These are phyloP conservation scores for Colletotrichum aenigma DNA, from an alignment of 2,329 filamentous ascomycete species.

Conservation along the genomic window DNA sequence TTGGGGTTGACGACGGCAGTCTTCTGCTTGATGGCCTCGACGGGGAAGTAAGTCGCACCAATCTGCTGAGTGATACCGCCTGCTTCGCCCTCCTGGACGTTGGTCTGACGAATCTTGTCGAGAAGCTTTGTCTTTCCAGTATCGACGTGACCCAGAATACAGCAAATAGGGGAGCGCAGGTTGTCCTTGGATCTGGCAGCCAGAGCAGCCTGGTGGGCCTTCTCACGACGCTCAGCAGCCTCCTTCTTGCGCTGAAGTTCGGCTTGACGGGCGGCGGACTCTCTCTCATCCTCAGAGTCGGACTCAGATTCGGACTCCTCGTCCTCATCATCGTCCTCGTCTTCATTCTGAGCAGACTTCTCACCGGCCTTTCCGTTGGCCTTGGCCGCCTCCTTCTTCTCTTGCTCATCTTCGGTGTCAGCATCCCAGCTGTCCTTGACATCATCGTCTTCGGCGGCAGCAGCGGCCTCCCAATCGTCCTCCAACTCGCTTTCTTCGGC, in stretches of 20 bases:
- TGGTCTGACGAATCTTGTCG: conserved; percentile 97
- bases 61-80: conserved; percentile 99
- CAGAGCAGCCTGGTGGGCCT: conserved; percentile 88
- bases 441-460: conserved; percentile 74
- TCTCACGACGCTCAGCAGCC: conserved; percentile 85
- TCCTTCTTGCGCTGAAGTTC: conserved; percentile 84
- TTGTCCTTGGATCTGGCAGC: conserved; percentile 93
- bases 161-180: conserved; percentile 96
- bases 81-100: conserved; percentile 98
- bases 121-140: conserved; percentile 99
- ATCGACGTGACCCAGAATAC: conserved; percentile 99
- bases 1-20: conserved; percentile 92
- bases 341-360: conserved; percentile 30
- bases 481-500: conserved; percentile 64
- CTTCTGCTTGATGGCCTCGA: conserved; percentile 91
- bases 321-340: conserved; percentile 54
- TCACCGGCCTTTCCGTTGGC: conserved; percentile 27
- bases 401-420: conserved; percentile 73
- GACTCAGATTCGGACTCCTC: conserved; percentile 60
- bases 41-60: conserved; percentile 98
- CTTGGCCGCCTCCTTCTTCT: conserved; percentile 37
- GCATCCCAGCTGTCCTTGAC: conserved; percentile 97
- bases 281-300: conserved; percentile 68
- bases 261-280: conserved; percentile 74
- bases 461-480: conserved; percentile 89